Evolutionary conservation across 768 basidiomycete genomes (phyloP).

Genomic region (Naganishia randhawae): DNA sequence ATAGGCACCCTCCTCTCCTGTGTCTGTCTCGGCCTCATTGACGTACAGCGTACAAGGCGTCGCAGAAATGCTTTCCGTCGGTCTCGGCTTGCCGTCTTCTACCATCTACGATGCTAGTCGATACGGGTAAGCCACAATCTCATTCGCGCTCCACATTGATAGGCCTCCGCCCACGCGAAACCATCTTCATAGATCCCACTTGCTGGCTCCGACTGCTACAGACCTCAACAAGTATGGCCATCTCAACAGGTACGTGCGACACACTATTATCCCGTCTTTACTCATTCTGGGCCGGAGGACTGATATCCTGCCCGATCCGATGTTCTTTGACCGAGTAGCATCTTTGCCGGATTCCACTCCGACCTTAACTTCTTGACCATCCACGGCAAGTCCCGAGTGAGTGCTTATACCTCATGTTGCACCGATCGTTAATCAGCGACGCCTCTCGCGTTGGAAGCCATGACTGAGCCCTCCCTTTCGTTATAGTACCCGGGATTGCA

Average conservation of each 20-base stretch:
- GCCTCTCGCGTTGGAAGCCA: too few species aligned
- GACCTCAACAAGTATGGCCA: slow-evolving; percentile 73
- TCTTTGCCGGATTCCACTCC: slow-evolving; percentile 63
- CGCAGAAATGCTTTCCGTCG: slow-evolving; percentile 82
- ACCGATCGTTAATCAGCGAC: too few species aligned
- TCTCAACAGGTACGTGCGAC: slow-evolving; percentile 35
- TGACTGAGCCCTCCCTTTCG: slow-evolving; percentile 28
- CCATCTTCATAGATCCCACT: slow-evolving; percentile 61
- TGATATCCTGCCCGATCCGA: neutral
- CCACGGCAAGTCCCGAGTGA: slow-evolving; percentile 46
- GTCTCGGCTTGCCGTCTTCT: slow-evolving; percentile 68
- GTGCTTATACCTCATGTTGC: too few species aligned
- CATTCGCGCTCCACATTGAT: neutral
- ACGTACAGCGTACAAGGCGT: slow-evolving; percentile 76
- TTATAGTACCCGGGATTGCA: slow-evolving; percentile 70
- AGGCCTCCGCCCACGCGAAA: neutral
- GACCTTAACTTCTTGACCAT: slow-evolving; percentile 78
- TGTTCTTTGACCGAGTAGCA: neutral
- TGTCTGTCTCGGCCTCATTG: too few species aligned
- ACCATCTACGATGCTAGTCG: slow-evolving; percentile 72
- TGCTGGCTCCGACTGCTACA: slow-evolving; percentile 90
- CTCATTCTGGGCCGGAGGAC: neutral
- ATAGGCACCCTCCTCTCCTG: too few species aligned
- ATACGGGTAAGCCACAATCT: slow-evolving; percentile 70
- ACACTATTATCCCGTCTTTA: neutral